Evolutionary conservation across 164 flowering plant genomes (phyloP).

Genomic region (Sextonia rubra): DNA sequence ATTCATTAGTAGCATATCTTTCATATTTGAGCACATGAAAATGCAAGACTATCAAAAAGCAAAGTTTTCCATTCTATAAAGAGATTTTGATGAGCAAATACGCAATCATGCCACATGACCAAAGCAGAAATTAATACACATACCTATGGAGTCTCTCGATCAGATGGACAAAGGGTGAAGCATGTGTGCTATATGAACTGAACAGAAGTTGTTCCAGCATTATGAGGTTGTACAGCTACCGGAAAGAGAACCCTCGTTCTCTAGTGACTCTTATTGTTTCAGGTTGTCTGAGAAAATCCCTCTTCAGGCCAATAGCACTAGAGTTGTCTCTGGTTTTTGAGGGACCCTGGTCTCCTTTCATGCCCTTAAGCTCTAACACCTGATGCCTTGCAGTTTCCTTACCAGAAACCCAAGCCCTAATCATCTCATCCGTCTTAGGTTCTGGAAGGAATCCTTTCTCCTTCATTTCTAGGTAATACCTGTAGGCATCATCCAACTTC

Average conservation of each 20-base stretch:
- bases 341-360: constrained; percentile 12
- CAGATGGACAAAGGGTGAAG: background rate
- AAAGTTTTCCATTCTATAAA: background rate
- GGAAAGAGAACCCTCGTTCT: constrained; percentile 54
- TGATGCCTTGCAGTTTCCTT: constrained; percentile 24
- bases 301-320: constrained; percentile 16
- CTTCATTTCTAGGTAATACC: constrained; percentile 69
- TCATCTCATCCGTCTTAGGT: constrained; percentile 61
- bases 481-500: constrained; percentile 61
- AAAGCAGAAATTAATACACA: background rate
- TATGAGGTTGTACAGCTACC: constrained; percentile 22
- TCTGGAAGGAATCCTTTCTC: constrained; percentile 55
- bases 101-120: background rate
- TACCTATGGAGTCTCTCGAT: background rate
- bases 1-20: background rate
- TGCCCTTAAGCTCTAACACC: constrained; percentile 16
- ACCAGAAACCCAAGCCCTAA: constrained; percentile 53
- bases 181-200: background rate
- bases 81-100: background rate
- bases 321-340: constrained; percentile 7
- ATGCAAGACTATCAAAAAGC: background rate
- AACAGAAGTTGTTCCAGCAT: background rate
- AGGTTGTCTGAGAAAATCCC: constrained; percentile 39
- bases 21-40: too few species aligned
- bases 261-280: constrained; percentile 52